Evolutionary conservation across 1,284 basidiomycete genomes (phyloP), one percentile per base, ranked within the genome.

Genomic region (Leucoagaricus sp.): DNA sequence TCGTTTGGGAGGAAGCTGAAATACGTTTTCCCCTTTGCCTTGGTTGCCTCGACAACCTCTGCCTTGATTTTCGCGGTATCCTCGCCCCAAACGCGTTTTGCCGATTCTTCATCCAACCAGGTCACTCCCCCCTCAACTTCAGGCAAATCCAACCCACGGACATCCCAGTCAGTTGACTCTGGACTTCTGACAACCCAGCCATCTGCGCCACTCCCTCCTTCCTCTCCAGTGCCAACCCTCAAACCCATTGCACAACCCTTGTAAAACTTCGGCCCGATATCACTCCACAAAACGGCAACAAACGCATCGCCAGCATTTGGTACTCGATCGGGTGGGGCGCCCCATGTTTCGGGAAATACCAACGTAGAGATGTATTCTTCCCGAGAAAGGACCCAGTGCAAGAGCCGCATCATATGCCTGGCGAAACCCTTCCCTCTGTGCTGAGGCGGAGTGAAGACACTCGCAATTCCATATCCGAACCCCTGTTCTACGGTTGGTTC

Each of bases 201-300:
- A 26, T 72, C 69, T 13, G n/a, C n/a, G n/a, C n/a, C n/a, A n/a
- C n/a, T n/a, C n/a, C 60, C 49, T 10, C 21, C 19, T 3, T 67
- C 61, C 2, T 62, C 65, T 1, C 40, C 58, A 2, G 53, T 40
- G n/a, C n/a, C n/a, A n/a, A n/a, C n/a, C n/a, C n/a, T n/a, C n/a
- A n/a, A n/a, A 6, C 66, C 65, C 3, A 75, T 75, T 0, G 83
- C 82, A 53, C 78, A 78, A 2, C 61, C 58, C 5, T 59, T 61
- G 66, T 89, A 89, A 65, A 86, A 85, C 0, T 73, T 63, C 5
- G 61, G 55, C 2, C 86, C 86, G 25, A 89, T 71, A 61, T 88
- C 86, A 65, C 84, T 88, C 69, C 83, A 89, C 4, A 89, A 70
- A 9, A 78, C 76, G 1, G 84, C 85, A 61, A 85, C 82, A 21